Conservation (phyloP, 1,284 basidiomycete genomes). For the Cutaneotrichosporon sp. region DNA sequence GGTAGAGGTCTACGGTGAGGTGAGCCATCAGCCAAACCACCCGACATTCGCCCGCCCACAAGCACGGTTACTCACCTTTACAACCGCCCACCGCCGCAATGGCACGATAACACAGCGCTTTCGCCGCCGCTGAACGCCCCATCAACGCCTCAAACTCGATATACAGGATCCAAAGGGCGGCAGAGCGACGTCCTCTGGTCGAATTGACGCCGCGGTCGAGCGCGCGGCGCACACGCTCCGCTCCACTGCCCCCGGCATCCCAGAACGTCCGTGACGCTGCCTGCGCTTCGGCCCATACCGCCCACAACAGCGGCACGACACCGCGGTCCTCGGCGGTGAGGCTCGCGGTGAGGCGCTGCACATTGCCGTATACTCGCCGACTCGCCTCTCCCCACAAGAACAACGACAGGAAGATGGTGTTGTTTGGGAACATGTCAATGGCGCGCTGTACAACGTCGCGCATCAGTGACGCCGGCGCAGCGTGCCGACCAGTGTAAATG, state of each 20-base stretch:
- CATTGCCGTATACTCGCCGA: conserved; percentile 46
- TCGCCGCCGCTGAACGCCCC: conserved; percentile 60
- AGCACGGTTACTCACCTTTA: conserved; percentile 36
- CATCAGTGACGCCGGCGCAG: conserved; percentile 33
- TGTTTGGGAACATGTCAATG: conserved; percentile 46
- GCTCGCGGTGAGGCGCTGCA: conserved; percentile 38
- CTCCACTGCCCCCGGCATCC: conserved; percentile 34
- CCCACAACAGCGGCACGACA: conserved; percentile 36
- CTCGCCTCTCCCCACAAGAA: conserved; percentile 47
- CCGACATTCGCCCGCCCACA: not conserved
- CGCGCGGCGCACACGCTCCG: conserved; percentile 38
- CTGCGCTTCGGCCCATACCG: conserved; percentile 43
- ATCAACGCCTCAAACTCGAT: conserved; percentile 75
- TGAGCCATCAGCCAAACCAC: no score
- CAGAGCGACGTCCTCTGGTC: conserved; percentile 22
- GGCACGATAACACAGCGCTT: conserved; percentile 71
- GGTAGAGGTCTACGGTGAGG: conserved; percentile 70
- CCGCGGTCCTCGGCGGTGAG: conserved; percentile 25
- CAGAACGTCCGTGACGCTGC: conserved; percentile 34
- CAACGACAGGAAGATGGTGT: conserved; percentile 48
- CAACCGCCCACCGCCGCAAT: conserved; percentile 55
- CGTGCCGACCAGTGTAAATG: conserved; percentile 30
- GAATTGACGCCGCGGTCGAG: conserved; percentile 40
- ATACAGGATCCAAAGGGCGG: conserved; percentile 65
- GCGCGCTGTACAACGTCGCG: conserved; percentile 45